phyloP scores from a whole-genome alignment of 768 basidiomycete genomes.

The Strobilomyces dryophilus region DNA sequence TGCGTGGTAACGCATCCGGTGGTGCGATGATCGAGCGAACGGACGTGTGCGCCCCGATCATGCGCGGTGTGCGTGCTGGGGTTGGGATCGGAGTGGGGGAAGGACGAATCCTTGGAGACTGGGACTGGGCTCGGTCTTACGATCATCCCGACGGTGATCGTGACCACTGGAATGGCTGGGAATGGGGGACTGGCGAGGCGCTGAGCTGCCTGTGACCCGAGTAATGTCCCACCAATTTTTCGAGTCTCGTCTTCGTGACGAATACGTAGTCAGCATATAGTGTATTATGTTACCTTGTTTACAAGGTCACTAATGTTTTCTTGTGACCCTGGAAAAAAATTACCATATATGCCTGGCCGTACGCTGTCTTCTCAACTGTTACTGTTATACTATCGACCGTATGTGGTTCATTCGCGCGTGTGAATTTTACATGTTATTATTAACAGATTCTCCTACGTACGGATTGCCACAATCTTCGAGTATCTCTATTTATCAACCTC shows the following conservation, averaged over 20 bases:
- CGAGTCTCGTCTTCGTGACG: constrained; percentile 26
- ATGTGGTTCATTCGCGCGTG: no score
- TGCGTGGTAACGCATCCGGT: constrained; percentile 23
- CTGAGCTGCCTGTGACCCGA: constrained; percentile 28
- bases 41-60: constrained; percentile 26
- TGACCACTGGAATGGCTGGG: constrained; percentile 19
- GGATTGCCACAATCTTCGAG: no score
- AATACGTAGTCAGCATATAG: not conserved
- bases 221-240: constrained; percentile 28
- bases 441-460: no score
- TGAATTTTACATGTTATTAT: no score
- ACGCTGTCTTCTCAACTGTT: no score
- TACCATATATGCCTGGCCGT: no score
- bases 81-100: constrained; percentile 37
- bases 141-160: constrained; percentile 11
- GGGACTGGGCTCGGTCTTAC: constrained; percentile 17
- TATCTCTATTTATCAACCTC: no score
- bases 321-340: no score
- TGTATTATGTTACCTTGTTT: no score
- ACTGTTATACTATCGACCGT: no score
- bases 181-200: constrained; percentile 26
- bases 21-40: constrained; percentile 37
- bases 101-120: constrained; percentile 40
- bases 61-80: constrained; percentile 23
- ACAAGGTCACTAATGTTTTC: no score